Percentiles rank a stretch among this genome's conserved stretches.
phyloP scores from a whole-genome alignment of 495 filamentous ascomycete species.

The Stereocaulon alpinum region DNA sequence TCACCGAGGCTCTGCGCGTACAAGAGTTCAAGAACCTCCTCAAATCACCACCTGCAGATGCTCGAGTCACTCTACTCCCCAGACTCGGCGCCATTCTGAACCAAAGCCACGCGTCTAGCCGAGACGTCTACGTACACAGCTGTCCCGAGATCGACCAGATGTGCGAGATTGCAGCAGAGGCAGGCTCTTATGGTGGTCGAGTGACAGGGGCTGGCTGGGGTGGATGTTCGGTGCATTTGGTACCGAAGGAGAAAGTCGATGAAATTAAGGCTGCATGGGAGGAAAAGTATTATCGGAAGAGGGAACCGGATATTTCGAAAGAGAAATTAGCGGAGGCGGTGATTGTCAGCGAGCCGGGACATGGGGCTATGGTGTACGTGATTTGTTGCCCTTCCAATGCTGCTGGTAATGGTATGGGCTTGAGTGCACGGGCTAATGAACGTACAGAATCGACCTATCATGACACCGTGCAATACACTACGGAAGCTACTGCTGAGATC shows the following conservation, averaged over 20 bases:
- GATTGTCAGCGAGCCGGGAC: constrained; percentile 79
- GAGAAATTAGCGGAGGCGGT: constrained; percentile 71
- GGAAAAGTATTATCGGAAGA: constrained; percentile 67
- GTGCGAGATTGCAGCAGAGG: constrained; percentile 63
- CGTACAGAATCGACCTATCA: constrained; percentile 7
- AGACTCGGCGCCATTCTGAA: constrained; percentile 80
- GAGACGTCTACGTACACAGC: constrained; percentile 77
- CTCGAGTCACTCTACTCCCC: constrained; percentile 46
- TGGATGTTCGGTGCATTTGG: constrained; percentile 87
- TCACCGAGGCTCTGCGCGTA: constrained; percentile 79
- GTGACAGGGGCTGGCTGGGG: constrained; percentile 96
- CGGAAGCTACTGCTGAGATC: not conserved
- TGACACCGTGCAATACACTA: not conserved
- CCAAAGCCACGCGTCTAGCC: constrained; percentile 76
- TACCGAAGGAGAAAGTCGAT: constrained; percentile 78
- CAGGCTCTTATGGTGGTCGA: constrained; percentile 74
- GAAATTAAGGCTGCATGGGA: constrained; percentile 66
- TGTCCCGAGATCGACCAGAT: constrained; percentile 83
- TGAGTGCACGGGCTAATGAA: not conserved
- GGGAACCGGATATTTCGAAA: constrained; percentile 56
- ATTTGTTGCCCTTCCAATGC: not conserved
- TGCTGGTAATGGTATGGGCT: not conserved
- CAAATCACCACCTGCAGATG: constrained; percentile 30
- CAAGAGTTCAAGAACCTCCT: constrained; percentile 65
- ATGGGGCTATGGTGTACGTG: constrained; percentile 36